Base-by-base conservation (phyloP, 192 early-diverging fungal genomes). In the Globomyces pollinis-pini region DNA sequence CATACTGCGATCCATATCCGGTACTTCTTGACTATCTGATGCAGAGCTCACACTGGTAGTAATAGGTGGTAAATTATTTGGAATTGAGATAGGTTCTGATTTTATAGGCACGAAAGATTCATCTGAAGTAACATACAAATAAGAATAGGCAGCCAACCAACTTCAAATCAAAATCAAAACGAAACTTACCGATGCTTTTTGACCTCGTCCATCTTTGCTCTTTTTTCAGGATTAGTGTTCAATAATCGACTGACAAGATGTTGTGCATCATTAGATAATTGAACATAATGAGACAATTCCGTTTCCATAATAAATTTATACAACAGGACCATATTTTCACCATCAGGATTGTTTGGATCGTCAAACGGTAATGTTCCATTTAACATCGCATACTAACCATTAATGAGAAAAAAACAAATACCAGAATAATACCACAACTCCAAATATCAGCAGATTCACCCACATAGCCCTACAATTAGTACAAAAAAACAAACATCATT, bases 381-480 rank as follows among this genome's bases (percentile, higher is more conserved):
- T 4, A 93, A 75, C 91, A 93, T 93, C 1, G 91, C 91, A 57
- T 89, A 93, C 64, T 35, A 21, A 59, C 41, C 16, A 61, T n/a
- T n/a, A n/a, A n/a, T n/a, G n/a, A n/a, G n/a, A n/a, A n/a, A n/a
- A n/a, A n/a, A n/a, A n/a, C n/a, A 60, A 35, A 38, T 28, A 29
- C 41, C 36, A 96, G 63, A 45, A 96, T 96, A 21, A 96, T 91
- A 50, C 93, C 93, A 69, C 93, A 96, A 47, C 87, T 90, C 93
- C 93, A 96, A 52, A 94, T 91, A 71, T 96, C 93, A 1, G 91
- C 93, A 7, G 86, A 81, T 3, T 88, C 85, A 15, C 93, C 93
- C 4, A 91, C 91, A 66, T 96, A 96, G 4, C 89, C 76, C 26
- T 89, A 3, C 2, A 15, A 68, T 23, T 11, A 64, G 11, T 44